phyloP scores from a whole-genome alignment of 139 green algal genomes.

The Chlorella sorokiniana region DNA sequence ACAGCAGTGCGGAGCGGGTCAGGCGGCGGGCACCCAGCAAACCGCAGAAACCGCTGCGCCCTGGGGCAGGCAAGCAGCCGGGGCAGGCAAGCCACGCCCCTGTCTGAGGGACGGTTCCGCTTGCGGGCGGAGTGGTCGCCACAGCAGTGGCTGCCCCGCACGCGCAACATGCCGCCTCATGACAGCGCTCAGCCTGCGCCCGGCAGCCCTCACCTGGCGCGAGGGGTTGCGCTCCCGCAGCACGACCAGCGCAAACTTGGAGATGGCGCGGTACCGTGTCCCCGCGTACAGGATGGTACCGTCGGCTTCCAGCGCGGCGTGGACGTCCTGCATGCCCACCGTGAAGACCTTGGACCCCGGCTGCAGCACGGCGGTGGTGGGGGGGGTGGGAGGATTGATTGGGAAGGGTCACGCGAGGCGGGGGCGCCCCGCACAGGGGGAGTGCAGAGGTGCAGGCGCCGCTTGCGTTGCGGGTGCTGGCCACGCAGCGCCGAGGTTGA shows the following conservation, averaged over 20 bases:
- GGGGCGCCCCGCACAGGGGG: too few species aligned
- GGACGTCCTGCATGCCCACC: constrained; percentile 50
- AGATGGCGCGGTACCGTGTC: constrained; percentile 61
- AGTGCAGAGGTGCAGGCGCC: too few species aligned
- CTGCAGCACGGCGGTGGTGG: neutral
- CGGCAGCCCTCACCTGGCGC: constrained; percentile 46
- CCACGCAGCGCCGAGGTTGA: too few species aligned
- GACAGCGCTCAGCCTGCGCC: constrained; percentile 38
- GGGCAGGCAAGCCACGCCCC: too few species aligned
- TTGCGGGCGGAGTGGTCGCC: too few species aligned
- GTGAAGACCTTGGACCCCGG: constrained; percentile 52
- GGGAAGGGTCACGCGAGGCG: neutral
- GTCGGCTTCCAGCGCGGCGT: constrained; percentile 31
- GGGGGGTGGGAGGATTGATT: neutral
- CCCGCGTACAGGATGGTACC: constrained; percentile 54
- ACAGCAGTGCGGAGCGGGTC: neutral
- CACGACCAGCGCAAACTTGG: constrained; percentile 69
- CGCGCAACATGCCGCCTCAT: constrained; percentile 44
- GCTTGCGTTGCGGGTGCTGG: too few species aligned
- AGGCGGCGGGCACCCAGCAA: neutral
- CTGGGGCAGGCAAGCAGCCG: too few species aligned
- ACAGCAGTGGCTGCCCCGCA: neutral
- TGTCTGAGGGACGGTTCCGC: too few species aligned
- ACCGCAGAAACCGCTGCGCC: too few species aligned
- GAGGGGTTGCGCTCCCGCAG: constrained; percentile 63